Percentiles rank a stretch among this genome's conserved stretches.
Evolutionary conservation across 148 eudicot species (phyloP).

Genomic region (Camellia granthamiana): DNA sequence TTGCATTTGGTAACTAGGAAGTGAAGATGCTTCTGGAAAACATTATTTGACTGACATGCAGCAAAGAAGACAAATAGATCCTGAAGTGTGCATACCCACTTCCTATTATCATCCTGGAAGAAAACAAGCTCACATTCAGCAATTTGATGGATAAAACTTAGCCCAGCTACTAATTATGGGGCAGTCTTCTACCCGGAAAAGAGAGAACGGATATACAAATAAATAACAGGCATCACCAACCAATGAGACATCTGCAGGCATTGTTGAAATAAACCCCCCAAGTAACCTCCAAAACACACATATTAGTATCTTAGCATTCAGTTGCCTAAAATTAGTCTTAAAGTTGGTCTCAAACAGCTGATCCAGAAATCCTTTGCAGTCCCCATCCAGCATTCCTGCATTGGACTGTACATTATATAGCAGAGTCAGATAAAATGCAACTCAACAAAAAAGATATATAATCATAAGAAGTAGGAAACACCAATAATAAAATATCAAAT

Average conservation of each 20-base stretch:
- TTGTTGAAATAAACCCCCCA: conserved; percentile 38
- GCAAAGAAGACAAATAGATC: conserved; percentile 67
- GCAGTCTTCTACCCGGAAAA: background rate
- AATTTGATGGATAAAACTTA: background rate
- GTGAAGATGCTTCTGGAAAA: conserved; percentile 59
- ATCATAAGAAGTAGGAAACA: background rate
- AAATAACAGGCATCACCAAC: conserved; percentile 31
- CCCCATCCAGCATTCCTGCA: conserved; percentile 40
- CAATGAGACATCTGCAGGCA: conserved; percentile 41
- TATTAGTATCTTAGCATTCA: conserved; percentile 59
- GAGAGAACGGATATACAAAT: background rate
- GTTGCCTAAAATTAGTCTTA: conserved; percentile 31
- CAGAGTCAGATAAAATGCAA: conserved; percentile 10
- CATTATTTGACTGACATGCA: conserved; percentile 44
- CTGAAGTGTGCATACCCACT: conserved; percentile 39
- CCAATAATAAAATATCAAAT: background rate
- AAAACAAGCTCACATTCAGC: conserved; percentile 8
- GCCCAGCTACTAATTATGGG: background rate
- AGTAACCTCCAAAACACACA: conserved; percentile 63
- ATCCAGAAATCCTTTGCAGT: conserved; percentile 44
- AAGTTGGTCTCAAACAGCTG: conserved; percentile 35
- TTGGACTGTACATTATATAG: conserved; percentile 32
- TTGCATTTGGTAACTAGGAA: conserved; percentile 46
- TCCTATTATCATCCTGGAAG: conserved; percentile 51
- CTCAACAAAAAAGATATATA: background rate